Evolutionary conservation across 2,329 filamentous ascomycete genomes (phyloP), one percentile per base, ranked within the genome.

Genomic region (Phaeosphaeria sp.): DNA sequence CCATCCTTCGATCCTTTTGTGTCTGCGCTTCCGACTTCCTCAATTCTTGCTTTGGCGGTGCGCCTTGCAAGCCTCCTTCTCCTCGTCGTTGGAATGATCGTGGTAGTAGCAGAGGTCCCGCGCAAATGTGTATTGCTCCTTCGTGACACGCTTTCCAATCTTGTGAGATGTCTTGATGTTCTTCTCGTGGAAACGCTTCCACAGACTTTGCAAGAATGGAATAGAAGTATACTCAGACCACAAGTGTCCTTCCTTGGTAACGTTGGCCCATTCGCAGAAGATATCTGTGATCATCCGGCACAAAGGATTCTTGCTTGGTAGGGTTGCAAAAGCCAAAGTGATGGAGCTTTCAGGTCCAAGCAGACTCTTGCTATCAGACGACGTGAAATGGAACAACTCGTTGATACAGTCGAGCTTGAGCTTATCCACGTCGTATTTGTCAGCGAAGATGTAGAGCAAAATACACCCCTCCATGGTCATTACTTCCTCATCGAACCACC

Each of bases 381-480:
- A n/a, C 3, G 39, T 52, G 51, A 13, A 6, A 2, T 11, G 20
- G 40, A 43, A 43, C 1, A 63, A 45, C 5, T 33, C 42, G 2
- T 45, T 15, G 1, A 60, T 40, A 2, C 43, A 17, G 1, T 44
- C 17, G 5, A 18, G 1, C 20, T 36, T 49, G 9, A 58, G 27
- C 7, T 43, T 39, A 17, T 42, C 5, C 18, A 57, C 21, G 15
- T 45, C 33, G 21, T 58, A 60, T 22, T 55, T 55, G 15, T 63
- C 51, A 6, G 40, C 47, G 21, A 65, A 51, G 20, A 65, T 46
- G 40, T 65, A 55, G 17, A 61, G 60, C 1, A 25, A 1, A 46
- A 63, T 49, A 22, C 53, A 42, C 20, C 49, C 59, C 15, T 17
- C 47, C 21, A 39, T 36, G 6, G 13, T 36, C 3, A 36, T 9